Conservation (phyloP, 768 basidiomycete species). For the Lactarius hatsudake region DNA sequence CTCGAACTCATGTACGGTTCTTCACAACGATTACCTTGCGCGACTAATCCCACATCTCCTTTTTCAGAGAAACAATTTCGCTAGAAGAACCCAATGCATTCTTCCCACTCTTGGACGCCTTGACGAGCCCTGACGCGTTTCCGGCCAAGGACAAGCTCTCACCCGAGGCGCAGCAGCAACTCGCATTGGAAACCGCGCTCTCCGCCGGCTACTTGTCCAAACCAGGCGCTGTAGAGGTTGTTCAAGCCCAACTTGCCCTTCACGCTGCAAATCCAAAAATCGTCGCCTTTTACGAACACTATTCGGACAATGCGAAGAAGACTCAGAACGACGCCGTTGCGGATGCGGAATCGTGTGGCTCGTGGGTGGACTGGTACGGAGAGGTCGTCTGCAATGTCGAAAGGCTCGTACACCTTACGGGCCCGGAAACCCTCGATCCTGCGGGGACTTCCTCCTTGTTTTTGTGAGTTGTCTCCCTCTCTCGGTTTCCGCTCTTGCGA, state of each 20-base stretch:
- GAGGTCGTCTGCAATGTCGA: conserved; percentile 65
- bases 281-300: conserved; percentile 80
- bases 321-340: conserved; percentile 25
- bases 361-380: conserved; percentile 88
- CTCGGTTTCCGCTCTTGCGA: background rate
- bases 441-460: conserved; percentile 29
- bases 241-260: conserved; percentile 72
- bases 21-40: background rate
- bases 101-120: conserved; percentile 69
- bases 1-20: conserved; percentile 18
- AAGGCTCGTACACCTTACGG: conserved; percentile 51
- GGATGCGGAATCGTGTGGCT: conserved; percentile 47
- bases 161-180: conserved; percentile 52
- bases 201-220: conserved; percentile 48
- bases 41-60: conserved; percentile 4
- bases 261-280: conserved; percentile 79
- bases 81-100: conserved; percentile 70
- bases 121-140: conserved; percentile 51
- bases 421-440: conserved; percentile 48
- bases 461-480: conserved; percentile 31
- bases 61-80: conserved; percentile 72
- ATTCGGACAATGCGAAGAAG: conserved; percentile 38
- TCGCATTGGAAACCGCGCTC: conserved; percentile 51
- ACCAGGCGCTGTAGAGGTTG: conserved; percentile 49
- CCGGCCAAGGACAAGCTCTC: conserved; percentile 38